These are phyloP conservation scores for Albophoma yamanashiensis DNA, from an alignment of 2,329 filamentous ascomycete genomes.

Conservation along the genomic window DNA sequence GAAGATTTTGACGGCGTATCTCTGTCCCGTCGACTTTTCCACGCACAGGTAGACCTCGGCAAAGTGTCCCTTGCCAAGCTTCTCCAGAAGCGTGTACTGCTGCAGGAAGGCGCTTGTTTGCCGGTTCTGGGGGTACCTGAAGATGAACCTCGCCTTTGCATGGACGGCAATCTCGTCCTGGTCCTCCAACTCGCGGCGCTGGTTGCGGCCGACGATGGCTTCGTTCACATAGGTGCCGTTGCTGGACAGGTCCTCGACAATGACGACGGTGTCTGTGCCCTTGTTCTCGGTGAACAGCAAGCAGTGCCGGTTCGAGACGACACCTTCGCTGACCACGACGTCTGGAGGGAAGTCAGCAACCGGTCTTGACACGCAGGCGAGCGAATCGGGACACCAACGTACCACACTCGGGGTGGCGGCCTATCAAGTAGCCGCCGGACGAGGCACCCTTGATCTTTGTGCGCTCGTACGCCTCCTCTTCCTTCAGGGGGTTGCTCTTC, in stretches of 20 bases:
- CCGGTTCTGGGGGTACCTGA: slow-evolving; percentile 72
- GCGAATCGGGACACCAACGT: slow-evolving; percentile 24
- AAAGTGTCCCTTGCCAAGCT: slow-evolving; percentile 90
- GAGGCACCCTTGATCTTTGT: slow-evolving; percentile 51
- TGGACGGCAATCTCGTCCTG: slow-evolving; percentile 85
- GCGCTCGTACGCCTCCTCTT: slow-evolving; percentile 50
- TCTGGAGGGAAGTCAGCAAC: slow-evolving; percentile 28
- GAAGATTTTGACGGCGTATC: slow-evolving; percentile 91
- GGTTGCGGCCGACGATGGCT: slow-evolving; percentile 80
- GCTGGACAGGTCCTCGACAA: slow-evolving; percentile 86
- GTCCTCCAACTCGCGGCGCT: slow-evolving; percentile 77
- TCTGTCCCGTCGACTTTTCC: slow-evolving; percentile 70
- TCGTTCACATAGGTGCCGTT: slow-evolving; percentile 98
- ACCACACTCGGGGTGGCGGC: slow-evolving; percentile 90
- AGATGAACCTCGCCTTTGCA: slow-evolving; percentile 78
- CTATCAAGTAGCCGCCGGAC: slow-evolving; percentile 81
- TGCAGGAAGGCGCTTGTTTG: slow-evolving; percentile 71
- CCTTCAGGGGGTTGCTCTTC: slow-evolving; percentile 38
- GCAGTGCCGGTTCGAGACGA: slow-evolving; percentile 81
- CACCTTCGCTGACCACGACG: slow-evolving; percentile 62
- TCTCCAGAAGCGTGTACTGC: slow-evolving; percentile 74
- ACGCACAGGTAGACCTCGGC: slow-evolving; percentile 87
- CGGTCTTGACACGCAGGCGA: neutral
- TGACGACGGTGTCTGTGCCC: slow-evolving; percentile 50
- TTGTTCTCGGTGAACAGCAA: slow-evolving; percentile 54